phyloP scores from a whole-genome alignment of 2,329 filamentous ascomycete species.

The Neospermospora avenae region DNA sequence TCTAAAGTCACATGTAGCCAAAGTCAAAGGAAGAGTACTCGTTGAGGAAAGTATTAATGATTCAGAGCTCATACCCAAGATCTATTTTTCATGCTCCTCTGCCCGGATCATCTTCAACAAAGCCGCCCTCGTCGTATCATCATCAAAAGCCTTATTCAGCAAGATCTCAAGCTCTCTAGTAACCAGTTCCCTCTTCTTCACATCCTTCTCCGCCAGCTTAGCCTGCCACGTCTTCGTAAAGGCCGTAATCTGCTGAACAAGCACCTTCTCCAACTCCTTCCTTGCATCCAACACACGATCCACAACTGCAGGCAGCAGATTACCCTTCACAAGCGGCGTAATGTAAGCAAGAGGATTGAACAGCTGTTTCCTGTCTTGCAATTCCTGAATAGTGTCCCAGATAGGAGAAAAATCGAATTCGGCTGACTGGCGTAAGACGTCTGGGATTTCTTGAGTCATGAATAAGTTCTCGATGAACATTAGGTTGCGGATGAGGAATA shows the following conservation, averaged over 20 bases:
- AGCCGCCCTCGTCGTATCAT: constrained; percentile 33
- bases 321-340: constrained; percentile 41
- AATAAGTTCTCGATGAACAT: constrained; percentile 95
- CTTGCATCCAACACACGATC: constrained; percentile 53
- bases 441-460: constrained; percentile 88
- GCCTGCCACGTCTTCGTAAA: constrained; percentile 60
- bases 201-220: constrained; percentile 44
- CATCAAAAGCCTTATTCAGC: constrained; percentile 52
- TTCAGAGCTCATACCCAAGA: not conserved
- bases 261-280: constrained; percentile 61
- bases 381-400: constrained; percentile 56
- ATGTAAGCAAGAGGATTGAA: constrained; percentile 47
- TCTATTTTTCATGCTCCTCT: constrained; percentile 19
- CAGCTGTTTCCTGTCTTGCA: constrained; percentile 46
- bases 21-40: not conserved
- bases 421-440: constrained; percentile 49
- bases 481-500: constrained; percentile 94
- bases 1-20: not conserved
- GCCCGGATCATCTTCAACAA: constrained; percentile 35
- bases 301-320: constrained; percentile 37
- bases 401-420: constrained; percentile 62
- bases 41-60: not conserved
- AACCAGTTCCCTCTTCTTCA: constrained; percentile 41
- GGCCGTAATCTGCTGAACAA: constrained; percentile 59
- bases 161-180: constrained; percentile 55